Base-by-base conservation (phyloP, 2,329 filamentous ascomycete genomes). In the Colletotrichum zoysiae region DNA sequence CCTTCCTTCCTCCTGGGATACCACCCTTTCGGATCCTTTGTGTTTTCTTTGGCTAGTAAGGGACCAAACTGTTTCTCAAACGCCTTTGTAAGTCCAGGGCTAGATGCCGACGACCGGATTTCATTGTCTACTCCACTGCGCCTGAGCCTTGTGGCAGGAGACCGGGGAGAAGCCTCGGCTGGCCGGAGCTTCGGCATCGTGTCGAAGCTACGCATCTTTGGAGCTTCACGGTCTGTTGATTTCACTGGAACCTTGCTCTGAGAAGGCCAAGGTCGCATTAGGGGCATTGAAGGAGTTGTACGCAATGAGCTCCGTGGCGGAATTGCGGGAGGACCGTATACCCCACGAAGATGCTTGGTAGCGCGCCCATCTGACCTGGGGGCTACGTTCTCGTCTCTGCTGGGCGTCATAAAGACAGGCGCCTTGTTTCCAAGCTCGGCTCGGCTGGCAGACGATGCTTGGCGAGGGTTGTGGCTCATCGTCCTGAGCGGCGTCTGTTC, bases 81-180 rank as follows among this genome's bases (percentile, higher is more conserved):
- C 30, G 61, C 53, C 38, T 53, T 57, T n/a, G 26, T 65, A 2
- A 70, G 44, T n/a, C 70, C 50, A 12, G 70, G 67, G 18, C 70
- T 74, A 33, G 72, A 70, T 6, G 56, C 11, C 1, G 65, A 64
- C 16, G 72, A 50, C 26, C 51, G 67, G 14, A 62, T n/a, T 3
- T 26, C 63, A 20, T 38, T 51, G 14, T 58, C 61, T 16, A 18
- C 30, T 2, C 65, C 48, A 23, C 33, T 51, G 14, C 55, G 68
- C 12, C 65, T 42, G 11, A 74, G 48, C 35, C 59, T 23, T 63
- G 74, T 74, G 33, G 67, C 50, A 5, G 73, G 68, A 20, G 73
- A 74, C 9, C 58, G 64, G 23, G 51, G 30, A 16, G 40, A 18
- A 20, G 14, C 42, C 33, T 65, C 58, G 3, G 14, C 26, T 30